Conservation (phyloP, 148 eudicot genomes). For the Rhododendron molle region DNA sequence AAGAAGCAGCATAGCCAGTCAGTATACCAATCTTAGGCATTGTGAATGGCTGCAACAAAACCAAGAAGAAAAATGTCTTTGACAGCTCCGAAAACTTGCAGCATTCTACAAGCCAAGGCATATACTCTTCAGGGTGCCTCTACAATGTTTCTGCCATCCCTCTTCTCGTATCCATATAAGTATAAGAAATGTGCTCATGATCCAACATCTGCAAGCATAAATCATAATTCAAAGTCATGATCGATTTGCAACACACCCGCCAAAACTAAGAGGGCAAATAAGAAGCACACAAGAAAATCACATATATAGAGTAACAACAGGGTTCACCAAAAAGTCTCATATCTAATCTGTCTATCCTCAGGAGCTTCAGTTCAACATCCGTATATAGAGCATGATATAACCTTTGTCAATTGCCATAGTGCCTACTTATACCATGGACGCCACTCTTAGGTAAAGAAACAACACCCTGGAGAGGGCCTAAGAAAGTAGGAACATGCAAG, state of each 20-base stretch:
- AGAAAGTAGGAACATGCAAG: not conserved
- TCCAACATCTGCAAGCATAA: conserved; percentile 35
- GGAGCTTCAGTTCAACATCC: not conserved
- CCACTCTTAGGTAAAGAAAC: not conserved
- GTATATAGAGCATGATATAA: not conserved
- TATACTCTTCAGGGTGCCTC: conserved; percentile 30
- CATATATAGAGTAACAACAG: not conserved
- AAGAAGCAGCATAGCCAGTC: not conserved
- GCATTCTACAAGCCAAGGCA: conserved; percentile 70
- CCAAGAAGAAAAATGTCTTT: conserved; percentile 55
- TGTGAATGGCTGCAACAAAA: conserved; percentile 52
- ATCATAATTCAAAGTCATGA: not conserved
- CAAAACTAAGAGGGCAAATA: not conserved
- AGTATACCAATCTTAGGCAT: conserved; percentile 37
- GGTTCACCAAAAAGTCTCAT: not conserved
- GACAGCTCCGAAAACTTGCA: conserved; percentile 49
- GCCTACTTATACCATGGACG: not conserved
- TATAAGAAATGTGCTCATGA: conserved; percentile 23
- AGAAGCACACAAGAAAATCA: no score
- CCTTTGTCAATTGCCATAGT: not conserved
- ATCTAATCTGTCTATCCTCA: not conserved
- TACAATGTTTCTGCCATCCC: conserved; percentile 48
- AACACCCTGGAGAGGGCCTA: not conserved
- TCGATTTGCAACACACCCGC: not conserved
- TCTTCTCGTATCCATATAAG: conserved; percentile 44